phyloP scores from a whole-genome alignment of 805 yeast species.

The Metschnikowia similis region DNA sequence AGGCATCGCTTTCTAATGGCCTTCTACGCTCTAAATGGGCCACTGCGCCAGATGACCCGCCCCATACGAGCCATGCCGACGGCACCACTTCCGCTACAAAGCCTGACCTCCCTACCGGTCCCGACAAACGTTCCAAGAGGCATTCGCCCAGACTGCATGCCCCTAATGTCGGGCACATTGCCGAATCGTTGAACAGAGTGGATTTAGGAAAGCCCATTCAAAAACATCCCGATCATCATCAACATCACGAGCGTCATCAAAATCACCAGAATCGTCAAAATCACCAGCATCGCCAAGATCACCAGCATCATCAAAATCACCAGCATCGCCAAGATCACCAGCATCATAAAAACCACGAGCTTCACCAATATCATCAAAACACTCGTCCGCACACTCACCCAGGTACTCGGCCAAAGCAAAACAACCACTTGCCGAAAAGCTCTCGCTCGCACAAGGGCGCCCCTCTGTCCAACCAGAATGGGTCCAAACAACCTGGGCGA shows the following conservation, averaged over 20 bases:
- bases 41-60: conserved; percentile 9
- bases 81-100: not conserved
- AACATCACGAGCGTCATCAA: too few species aligned
- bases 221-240: too few species aligned
- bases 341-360: too few species aligned
- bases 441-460: not conserved
- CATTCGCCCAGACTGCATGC: not conserved
- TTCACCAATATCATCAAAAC: not conserved
- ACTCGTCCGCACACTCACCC: not conserved
- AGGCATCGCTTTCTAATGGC: not conserved
- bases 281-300: too few species aligned
- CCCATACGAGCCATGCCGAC: not conserved
- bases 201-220: not conserved
- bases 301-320: too few species aligned
- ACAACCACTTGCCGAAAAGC: not conserved
- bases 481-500: not conserved
- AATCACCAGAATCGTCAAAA: too few species aligned
- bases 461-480: not conserved
- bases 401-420: not conserved
- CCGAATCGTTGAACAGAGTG: not conserved
- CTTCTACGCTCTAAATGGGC: conserved; percentile 33
- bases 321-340: too few species aligned
- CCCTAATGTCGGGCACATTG: not conserved
- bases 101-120: not conserved
- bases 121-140: not conserved